phyloP scores from a whole-genome alignment of 768 basidiomycete genomes.

The Termitomyces sp. region DNA sequence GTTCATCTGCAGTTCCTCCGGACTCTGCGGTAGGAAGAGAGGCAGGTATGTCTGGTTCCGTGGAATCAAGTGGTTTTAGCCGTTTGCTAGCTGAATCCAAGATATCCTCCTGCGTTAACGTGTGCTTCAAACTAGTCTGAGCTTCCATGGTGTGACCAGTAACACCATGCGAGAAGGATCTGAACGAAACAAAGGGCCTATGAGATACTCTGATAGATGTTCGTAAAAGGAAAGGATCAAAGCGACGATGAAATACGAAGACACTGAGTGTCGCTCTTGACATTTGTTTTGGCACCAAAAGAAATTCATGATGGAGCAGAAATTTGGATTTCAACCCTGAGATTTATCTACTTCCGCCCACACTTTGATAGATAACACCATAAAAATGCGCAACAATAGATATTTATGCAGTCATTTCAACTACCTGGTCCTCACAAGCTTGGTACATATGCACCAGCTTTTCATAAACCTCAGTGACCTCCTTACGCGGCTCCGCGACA shows the following conservation, averaged over 20 bases:
- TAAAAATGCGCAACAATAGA: background rate
- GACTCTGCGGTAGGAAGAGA: background rate
- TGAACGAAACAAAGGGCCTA: background rate
- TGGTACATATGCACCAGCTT: conserved; percentile 49
- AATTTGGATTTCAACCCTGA: background rate
- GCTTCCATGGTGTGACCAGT: conserved; percentile 8
- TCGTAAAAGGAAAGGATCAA: background rate
- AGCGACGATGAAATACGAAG: conserved; percentile 1
- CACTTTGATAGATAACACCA: background rate
- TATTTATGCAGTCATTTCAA: conserved; percentile 17
- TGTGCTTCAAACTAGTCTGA: conserved; percentile 10
- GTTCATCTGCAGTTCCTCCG: background rate
- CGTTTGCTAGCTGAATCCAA: conserved; percentile 9
- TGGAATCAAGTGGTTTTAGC: conserved; percentile 4
- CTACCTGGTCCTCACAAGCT: conserved; percentile 52
- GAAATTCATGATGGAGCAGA: background rate
- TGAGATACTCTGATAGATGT: background rate
- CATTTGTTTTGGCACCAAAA: conserved; percentile 6
- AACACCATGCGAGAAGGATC: background rate
- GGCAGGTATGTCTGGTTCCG: background rate
- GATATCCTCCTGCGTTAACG: conserved; percentile 1
- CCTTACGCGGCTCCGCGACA: conserved; percentile 55
- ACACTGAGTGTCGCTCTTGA: conserved; percentile 7
- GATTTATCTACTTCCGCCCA: background rate
- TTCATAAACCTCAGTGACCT: conserved; percentile 48